Evolutionary conservation across 495 filamentous ascomycete species (phyloP), one percentile per base, ranked within the genome.

Genomic region (Clohesyomyces aquaticus): DNA sequence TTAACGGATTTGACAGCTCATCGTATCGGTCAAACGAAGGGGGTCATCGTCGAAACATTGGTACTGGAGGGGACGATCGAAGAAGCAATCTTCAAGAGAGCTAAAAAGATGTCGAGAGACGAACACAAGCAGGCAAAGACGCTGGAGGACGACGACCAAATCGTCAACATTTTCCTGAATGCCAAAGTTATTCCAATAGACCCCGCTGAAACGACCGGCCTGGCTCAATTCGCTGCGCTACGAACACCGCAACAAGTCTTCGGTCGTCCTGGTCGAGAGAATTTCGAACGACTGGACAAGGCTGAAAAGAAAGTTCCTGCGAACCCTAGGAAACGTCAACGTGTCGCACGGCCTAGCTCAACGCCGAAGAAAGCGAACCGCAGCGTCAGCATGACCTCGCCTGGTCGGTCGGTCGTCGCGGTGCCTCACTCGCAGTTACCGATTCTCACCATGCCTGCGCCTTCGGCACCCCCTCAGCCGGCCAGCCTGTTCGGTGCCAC

Each of bases 41-140:
- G 88, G 0, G 94, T 97, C 0, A 85, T 83, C 9, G 93, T 96
- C 8, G 91, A 96, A 74, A 98, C 91, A 0, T 79, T 98, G 0
- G 89, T 78, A 18, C 60, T 78, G n/a, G 79, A 82, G 46, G 87
- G 85, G 41, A 96, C 90, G 3, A 80, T 97, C 1, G 93, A 98
- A 66, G 91, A 97, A 72, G 83, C 85, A 21, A 94, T 98, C 75
- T 77, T 94, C 0, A 76, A 85, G 41, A 82, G 92, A 4, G 75
- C 88, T 16, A 83, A 87, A 49, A 79, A 85, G 21, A 96, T 98
- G 91, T 88, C 88, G 0, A 83, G 84, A 21, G 82, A 82, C 4
- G 92, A 97, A 71, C 88, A 86, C 73, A 71, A 81, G 61, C 77
- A 86, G 73, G 81, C 88, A 62, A 82, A 89, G 79, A 78, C 81